Evolutionary conservation across 2,329 filamentous ascomycete species (phyloP), one percentile per base, ranked within the genome.

Genomic region (Claviceps sp.): DNA sequence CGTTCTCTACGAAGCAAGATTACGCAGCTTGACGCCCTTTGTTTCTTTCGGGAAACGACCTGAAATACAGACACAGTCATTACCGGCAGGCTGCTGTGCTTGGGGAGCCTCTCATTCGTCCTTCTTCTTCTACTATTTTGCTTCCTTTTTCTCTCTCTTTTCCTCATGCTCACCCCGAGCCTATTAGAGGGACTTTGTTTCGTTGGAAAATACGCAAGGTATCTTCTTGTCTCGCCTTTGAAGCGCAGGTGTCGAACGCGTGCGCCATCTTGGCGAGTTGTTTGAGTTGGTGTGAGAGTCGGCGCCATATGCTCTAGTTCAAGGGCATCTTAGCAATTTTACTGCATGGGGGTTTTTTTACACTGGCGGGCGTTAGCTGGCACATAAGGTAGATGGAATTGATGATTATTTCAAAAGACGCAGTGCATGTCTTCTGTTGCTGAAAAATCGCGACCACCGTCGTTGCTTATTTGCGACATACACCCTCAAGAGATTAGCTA

Each of bases 311-410:
- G 52, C 44, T 43, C 48, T 38, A 36, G 4, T 40, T 40, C 20
- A 36, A 42, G 52, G 30, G 48, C 48, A 26, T 16, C n/a, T 26
- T 42, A 24, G n/a, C 18, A 50, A 24, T 46, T 47, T 46, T 44
- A 41, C 44, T 45, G 42, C 46, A 44, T 42, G 37, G 48, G 24
- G 37, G 20, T 44, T 26, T 16, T 16, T 34, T 36, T 48, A 46
- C 47, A 47, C 49, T 48, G 52, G 52, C 47, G 50, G 52, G 52
- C 47, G 50, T 57, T 57, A 51, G 55, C 54, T 55, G 56, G 54
- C 51, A 55, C 48, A 52, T 48, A 52, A 54, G 47, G 52, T 57
- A 58, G 54, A 54, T 41, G 50, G 49, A 56, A 57, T 57, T 54
- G 53, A 57, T 52, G 44, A 55, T 51, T 16, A 48, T 46, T 50